Percentiles rank a stretch among this genome's conserved stretches.
phyloP scores from a whole-genome alignment of 2,329 filamentous ascomycete genomes.

The Colletotrichum sp. region DNA sequence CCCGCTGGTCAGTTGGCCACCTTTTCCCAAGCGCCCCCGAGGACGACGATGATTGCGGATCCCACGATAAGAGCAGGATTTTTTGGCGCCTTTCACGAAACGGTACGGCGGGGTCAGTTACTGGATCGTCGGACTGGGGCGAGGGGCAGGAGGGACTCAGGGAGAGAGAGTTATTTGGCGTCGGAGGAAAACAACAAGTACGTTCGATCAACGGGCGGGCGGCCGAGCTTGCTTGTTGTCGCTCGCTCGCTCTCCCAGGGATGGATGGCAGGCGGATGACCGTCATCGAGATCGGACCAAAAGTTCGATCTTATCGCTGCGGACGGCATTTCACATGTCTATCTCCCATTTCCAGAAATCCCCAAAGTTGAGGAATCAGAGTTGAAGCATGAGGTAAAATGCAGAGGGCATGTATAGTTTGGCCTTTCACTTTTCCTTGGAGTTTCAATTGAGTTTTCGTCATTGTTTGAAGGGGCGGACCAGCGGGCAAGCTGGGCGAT shows the following conservation, averaged over 20 bases:
- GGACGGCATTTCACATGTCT: not conserved
- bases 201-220: not conserved
- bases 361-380: not conserved
- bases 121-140: not conserved
- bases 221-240: not conserved
- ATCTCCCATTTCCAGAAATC: not conserved
- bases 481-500: not conserved
- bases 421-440: not conserved
- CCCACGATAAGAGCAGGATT: conserved; percentile 3
- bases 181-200: not conserved
- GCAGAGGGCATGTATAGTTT: not conserved
- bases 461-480: not conserved
- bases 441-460: not conserved
- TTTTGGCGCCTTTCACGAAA: not conserved
- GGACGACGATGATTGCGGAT: not conserved
- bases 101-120: not conserved
- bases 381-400: not conserved
- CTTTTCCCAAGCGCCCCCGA: not conserved
- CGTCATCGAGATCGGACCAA: not conserved
- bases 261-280: not conserved
- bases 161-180: not conserved
- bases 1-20: not conserved
- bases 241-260: not conserved
- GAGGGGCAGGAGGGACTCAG: not conserved
- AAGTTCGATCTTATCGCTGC: not conserved